phyloP scores from a whole-genome alignment of 73 alveolate genomes.

The Loxodes magnus region DNA sequence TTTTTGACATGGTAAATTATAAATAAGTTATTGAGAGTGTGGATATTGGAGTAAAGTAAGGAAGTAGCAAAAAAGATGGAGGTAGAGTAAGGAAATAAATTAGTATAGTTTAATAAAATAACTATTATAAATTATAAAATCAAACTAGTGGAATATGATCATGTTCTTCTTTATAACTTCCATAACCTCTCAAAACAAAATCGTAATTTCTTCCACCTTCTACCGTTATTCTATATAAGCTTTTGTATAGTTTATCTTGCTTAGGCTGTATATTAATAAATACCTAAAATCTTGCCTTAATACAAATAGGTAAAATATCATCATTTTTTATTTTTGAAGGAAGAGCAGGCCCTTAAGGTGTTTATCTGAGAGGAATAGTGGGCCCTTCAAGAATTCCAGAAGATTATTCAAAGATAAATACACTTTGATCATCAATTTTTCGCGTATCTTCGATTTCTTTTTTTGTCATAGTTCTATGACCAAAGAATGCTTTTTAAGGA shows the following conservation, averaged over 20 bases:
- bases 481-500: conserved; percentile 43
- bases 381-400: conserved; percentile 41
- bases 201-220: conserved; percentile 75
- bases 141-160: too few species aligned
- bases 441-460: conserved; percentile 43
- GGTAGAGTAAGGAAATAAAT: too few species aligned
- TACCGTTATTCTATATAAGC: conserved; percentile 71
- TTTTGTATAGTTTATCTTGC: conserved; percentile 71
- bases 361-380: conserved; percentile 30
- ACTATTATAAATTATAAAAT: too few species aligned
- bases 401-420: conserved; percentile 41
- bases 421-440: conserved; percentile 54
- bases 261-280: conserved; percentile 43
- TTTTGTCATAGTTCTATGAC: conserved; percentile 39
- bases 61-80: too few species aligned
- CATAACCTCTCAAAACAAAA: conserved; percentile 76
- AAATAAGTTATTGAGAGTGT: too few species aligned
- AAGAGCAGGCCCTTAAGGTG: conserved; percentile 49
- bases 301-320: conserved; percentile 31
- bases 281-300: conserved; percentile 38
- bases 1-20: too few species aligned
- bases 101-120: too few species aligned
- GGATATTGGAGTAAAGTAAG: too few species aligned
- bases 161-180: conserved; percentile 79
- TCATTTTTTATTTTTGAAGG: conserved; percentile 31